phyloP scores from a whole-genome alignment of 495 filamentous ascomycete genomes.

The Aeminium ludgeri region DNA sequence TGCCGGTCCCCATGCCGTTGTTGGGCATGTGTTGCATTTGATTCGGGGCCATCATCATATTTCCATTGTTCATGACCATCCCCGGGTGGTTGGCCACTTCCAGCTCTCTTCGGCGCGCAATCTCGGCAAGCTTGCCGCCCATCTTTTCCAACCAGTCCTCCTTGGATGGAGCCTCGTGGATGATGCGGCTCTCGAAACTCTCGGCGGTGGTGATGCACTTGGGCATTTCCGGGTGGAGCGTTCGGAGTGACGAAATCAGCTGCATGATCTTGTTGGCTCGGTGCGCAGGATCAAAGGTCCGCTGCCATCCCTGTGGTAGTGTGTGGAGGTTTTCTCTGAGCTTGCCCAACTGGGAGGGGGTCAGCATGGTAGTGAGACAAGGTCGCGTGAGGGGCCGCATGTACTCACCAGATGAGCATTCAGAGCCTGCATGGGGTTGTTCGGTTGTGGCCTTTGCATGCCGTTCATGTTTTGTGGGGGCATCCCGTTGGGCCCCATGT shows the following conservation, averaged over 20 bases:
- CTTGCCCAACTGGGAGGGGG: not conserved
- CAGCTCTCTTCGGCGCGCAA: not conserved
- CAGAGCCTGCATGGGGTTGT: constrained; percentile 5
- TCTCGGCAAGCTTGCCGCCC: constrained; percentile 3
- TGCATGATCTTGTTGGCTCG: constrained; percentile 5
- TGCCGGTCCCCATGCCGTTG: constrained; percentile 5
- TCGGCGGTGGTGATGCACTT: constrained; percentile 1
- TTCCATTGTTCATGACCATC: not conserved
- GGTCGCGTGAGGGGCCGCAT: too few relatives aligned
- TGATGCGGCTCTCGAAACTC: constrained; percentile 5
- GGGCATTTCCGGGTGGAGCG: not conserved
- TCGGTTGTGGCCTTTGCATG: constrained; percentile 10
- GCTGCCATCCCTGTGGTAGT: constrained; percentile 6
- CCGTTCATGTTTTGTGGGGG: constrained; percentile 5
- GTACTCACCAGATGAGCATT: constrained; percentile 2
- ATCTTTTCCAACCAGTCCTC: constrained; percentile 6
- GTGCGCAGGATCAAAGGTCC: constrained; percentile 4
- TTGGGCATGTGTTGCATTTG: not conserved
- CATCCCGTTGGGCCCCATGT: constrained; percentile 6
- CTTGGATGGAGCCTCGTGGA: not conserved
- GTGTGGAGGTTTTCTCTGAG: not conserved
- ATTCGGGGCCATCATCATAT: not conserved
- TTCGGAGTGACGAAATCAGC: constrained; percentile 2
- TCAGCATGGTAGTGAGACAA: not conserved
- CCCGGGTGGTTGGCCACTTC: not conserved